Conservation (phyloP, 371 early-diverging fungal genomes). For the Lichtheimia hyalospora region DNA sequence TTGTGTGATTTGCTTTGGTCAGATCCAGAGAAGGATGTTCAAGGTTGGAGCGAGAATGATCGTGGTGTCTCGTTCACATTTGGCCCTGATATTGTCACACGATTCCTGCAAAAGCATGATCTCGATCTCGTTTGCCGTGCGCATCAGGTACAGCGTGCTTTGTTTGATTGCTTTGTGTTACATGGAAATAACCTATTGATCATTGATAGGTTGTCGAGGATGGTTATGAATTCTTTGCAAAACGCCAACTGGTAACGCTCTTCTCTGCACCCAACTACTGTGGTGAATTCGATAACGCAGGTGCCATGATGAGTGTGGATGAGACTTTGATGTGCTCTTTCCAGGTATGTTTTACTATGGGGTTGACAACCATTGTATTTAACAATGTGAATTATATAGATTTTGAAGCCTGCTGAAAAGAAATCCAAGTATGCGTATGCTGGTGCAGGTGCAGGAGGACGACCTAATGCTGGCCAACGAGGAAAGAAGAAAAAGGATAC, state of each 20-base stretch:
- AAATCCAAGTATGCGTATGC: constrained; percentile 25
- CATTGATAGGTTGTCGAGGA: constrained; percentile 84
- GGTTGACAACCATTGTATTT: not conserved
- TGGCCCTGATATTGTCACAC: constrained; percentile 82
- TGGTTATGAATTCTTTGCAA: constrained; percentile 97
- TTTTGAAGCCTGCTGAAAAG: constrained; percentile 33
- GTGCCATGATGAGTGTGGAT: constrained; percentile 94
- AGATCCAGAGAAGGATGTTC: constrained; percentile 70
- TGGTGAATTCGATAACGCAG: constrained; percentile 96
- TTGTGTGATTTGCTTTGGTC: constrained; percentile 88
- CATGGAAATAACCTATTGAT: too few species aligned
- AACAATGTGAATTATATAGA: constrained; percentile 7
- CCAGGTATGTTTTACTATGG: constrained; percentile 38
- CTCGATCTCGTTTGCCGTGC: constrained; percentile 94
- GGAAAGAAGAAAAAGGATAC: not conserved
- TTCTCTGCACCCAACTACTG: constrained; percentile 99
- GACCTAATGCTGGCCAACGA: constrained; percentile 2
- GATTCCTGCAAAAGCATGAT: constrained; percentile 86
- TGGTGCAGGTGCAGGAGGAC: constrained; percentile 14
- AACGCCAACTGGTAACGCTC: constrained; percentile 90
- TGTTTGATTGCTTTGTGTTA: too few species aligned
- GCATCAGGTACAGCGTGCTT: constrained; percentile 61
- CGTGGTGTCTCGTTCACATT: constrained; percentile 95
- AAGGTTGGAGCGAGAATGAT: constrained; percentile 95
- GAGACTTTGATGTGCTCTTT: constrained; percentile 89